These are phyloP conservation scores for Penicillium bovifimosum DNA, from an alignment of 495 filamentous ascomycete species.

Conservation along the genomic window DNA sequence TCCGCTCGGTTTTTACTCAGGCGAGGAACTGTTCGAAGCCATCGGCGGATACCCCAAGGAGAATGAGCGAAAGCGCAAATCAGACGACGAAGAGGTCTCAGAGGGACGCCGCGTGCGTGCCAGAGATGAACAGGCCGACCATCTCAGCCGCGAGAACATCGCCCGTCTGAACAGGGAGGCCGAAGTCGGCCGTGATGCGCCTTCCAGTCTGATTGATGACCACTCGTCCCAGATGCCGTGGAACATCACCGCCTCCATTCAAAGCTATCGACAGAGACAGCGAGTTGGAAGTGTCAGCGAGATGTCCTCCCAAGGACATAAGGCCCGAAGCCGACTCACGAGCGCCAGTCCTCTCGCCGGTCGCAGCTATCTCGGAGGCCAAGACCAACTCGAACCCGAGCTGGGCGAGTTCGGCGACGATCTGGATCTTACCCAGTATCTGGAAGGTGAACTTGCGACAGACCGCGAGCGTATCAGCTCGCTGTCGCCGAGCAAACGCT, in stretches of 20 bases:
- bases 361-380: conserved; percentile 42
- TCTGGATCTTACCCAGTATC: conserved; percentile 35
- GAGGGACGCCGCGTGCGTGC: conserved; percentile 44
- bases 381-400: conserved; percentile 29
- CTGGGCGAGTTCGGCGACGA: conserved; percentile 32
- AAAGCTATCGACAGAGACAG: conserved; percentile 48
- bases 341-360: conserved; percentile 58
- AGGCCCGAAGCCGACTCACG: conserved; percentile 38
- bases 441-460: conserved; percentile 26
- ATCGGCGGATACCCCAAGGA: conserved; percentile 30
- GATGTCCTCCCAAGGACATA: conserved; percentile 44
- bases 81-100: conserved; percentile 26
- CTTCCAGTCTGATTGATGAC: conserved; percentile 51
- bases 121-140: conserved; percentile 30
- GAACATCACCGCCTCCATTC: conserved; percentile 59
- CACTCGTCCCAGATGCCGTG: conserved; percentile 61
- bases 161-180: conserved; percentile 31
- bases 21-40: conserved; percentile 44
- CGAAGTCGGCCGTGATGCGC: conserved; percentile 58
- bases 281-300: conserved; percentile 51
- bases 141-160: conserved; percentile 27
- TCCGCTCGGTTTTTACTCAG: conserved; percentile 52
- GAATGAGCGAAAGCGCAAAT: conserved; percentile 37
- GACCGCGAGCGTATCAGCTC: conserved; percentile 45
- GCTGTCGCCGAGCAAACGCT: conserved; percentile 30